Evolutionary conservation across 1,139 yeast genomes (phyloP), one percentile per base, ranked within the genome.

Genomic region (Suhomyces wounanorum): DNA sequence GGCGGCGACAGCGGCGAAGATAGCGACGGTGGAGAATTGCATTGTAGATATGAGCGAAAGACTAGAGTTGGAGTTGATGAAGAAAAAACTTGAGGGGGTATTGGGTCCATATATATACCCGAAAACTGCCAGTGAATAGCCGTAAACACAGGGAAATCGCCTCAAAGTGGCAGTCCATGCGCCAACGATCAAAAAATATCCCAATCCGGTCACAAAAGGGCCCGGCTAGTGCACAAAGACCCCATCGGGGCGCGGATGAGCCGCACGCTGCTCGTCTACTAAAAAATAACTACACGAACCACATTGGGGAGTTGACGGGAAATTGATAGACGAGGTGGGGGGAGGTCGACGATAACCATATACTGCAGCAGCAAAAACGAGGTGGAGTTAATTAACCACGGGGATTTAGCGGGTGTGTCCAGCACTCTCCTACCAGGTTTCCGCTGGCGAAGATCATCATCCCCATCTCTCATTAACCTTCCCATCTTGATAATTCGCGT

Each of bases 21-120:
- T 65, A 57, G 79, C 76, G 74, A 75, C 70, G 58, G 71, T 70
- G 67, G 79, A 67, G 76, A 75, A 76, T 72, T 73, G 75, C 78
- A 73, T 73, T 69, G 50, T 61, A 56, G 50, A 45, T 49, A 48
- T 60, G 53, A 64, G 58, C 70, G 72, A 68, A 60, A 55, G 72
- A 66, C 69, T 56, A 58, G 52, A 63, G 69, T 67, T 64, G 63
- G 68, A 58, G 51, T 45, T 52, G 54, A 48, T 52, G 49, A 50
- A 48, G 49, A 50, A 48, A 49, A 49, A 48, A 51, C 44, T 48
- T 10, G 11, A n/a, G 9, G 37, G 44, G 33, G 45, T 14, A 25
- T 6, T 2, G 28, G 31, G 23, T 8, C 46, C 49, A 30, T 47
- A 43, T 50, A 50, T 50, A 50, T 47, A 43, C 30, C 35, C 38